Base-by-base conservation (phyloP, 2,329 filamentous ascomycete genomes). In the Emmonsia crescens region DNA sequence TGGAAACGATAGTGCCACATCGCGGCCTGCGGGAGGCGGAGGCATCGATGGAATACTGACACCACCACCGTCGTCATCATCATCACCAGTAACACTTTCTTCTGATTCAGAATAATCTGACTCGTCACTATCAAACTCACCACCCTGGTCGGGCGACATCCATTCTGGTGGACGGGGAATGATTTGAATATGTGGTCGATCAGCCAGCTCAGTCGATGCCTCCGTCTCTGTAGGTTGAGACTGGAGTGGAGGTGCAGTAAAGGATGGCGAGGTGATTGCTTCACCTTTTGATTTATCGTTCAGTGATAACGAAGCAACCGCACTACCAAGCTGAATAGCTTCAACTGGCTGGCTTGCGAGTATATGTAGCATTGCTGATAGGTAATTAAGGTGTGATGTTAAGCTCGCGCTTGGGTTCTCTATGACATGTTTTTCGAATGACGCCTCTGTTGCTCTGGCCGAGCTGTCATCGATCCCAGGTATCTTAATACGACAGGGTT, bases 101-200 rank as follows among this genome's bases (percentile, higher is more conserved):
- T 76, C 75, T 6, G 73, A 77, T 56, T 79, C 78, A n/a, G 77
- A 77, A 1, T 77, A 73, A 21, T 76, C 76, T 4, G 74, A 76
- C 19, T 65, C 68, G 9, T 78, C 76, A 44, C 68, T 73, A 9
- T 74, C 76, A 52, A 68, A 70, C 1, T 70, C 67, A 12, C 70
- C 69, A 24, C 71, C 70, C 21, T 69, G 67, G 24, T 67, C 66
- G 2, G 65, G 72, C 16, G 77, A 70, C 33, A 74, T 74, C 90
- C 90, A 95, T 73, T 95, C 90, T 0, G 88, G 88, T 10, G 90
- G 90, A 8, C 89, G 80, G 12, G 88, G 83, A 60, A 94, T 89
- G 62, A 88, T 76, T 63, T 87, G 82, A 57, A 94, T 76, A 68
- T 93, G 89, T 40, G 80, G 80, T 61, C 81, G 83, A 33, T 83